Percentiles rank a stretch among this genome's conserved stretches.
Conservation (phyloP, 495 filamentous ascomycete species). For the Glutinoglossum americanum region DNA sequence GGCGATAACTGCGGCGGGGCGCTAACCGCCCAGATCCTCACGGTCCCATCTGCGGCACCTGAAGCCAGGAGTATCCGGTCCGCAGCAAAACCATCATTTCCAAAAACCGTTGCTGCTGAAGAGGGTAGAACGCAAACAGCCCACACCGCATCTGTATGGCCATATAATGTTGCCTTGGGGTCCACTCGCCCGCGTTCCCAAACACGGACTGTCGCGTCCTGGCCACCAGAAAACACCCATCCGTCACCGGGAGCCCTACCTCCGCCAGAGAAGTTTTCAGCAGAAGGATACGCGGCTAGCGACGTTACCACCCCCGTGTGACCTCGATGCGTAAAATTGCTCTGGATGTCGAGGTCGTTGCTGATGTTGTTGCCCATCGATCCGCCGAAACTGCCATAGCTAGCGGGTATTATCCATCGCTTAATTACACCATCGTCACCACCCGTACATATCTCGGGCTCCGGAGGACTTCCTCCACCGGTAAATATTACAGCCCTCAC, state of each 20-base stretch:
- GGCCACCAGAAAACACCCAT: slow-evolving; percentile 94
- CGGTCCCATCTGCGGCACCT: slow-evolving; percentile 73
- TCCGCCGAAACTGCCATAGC: slow-evolving; percentile 37
- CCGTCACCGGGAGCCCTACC: slow-evolving; percentile 72
- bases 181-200: slow-evolving; percentile 91
- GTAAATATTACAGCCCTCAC: slow-evolving; percentile 89
- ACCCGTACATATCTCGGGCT: slow-evolving; percentile 90
- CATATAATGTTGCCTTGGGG: slow-evolving; percentile 83
- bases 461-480: slow-evolving; percentile 77
- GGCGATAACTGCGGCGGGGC: slow-evolving; percentile 70
- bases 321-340: slow-evolving; percentile 86
- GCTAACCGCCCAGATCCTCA: slow-evolving; percentile 87
- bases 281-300: slow-evolving; percentile 65
- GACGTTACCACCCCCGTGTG: slow-evolving; percentile 78
- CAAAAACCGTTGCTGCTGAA: slow-evolving; percentile 55
- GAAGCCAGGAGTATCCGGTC: slow-evolving; percentile 82
- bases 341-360: slow-evolving; percentile 72
- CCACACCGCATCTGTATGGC: slow-evolving; percentile 92
- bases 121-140: slow-evolving; percentile 83
- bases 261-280: slow-evolving; percentile 69
- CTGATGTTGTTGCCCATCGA: slow-evolving; percentile 24
- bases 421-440: slow-evolving; percentile 93
- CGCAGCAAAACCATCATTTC: slow-evolving; percentile 44
- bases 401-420: slow-evolving; percentile 80
- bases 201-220: slow-evolving; percentile 78